Evolutionary conservation across 225 moss, liverwort and hornwort genomes (phyloP).

Genomic region (Straminergon stramineum): DNA sequence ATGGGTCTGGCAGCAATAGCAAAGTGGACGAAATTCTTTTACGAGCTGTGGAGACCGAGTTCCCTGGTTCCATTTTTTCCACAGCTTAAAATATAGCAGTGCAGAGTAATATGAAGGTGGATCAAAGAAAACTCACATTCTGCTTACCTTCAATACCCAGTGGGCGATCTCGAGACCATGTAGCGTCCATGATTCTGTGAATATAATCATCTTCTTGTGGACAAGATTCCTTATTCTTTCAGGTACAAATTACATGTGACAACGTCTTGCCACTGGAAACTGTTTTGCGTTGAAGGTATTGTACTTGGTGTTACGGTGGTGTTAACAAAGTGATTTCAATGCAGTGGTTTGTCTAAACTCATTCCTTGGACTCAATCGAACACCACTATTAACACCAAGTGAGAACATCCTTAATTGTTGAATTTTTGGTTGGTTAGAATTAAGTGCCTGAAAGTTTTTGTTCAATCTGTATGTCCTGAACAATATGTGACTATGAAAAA

Average conservation of each 20-base stretch:
- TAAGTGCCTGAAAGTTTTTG: neutral
- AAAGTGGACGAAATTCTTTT: slow-evolving; percentile 38
- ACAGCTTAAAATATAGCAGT: neutral
- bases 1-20: slow-evolving; percentile 11
- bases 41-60: slow-evolving; percentile 21
- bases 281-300: neutral
- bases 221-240: neutral
- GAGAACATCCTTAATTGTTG: neutral
- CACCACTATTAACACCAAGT: neutral
- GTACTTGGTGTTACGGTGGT: neutral
- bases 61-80: slow-evolving; percentile 30
- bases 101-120: neutral
- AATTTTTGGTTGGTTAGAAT: neutral
- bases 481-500: neutral
- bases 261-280: neutral
- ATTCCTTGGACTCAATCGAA: neutral
- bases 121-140: neutral
- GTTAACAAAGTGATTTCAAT: no score
- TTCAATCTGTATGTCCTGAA: neutral
- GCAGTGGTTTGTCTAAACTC: neutral
- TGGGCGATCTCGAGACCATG: neutral
- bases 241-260: neutral
- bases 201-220: slow-evolving; percentile 7
- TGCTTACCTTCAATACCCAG: neutral
- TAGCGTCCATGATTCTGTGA: slow-evolving; percentile 3